Evolutionary conservation across 129 eudicot genomes (phyloP).

Genomic region (Silybum marianum): DNA sequence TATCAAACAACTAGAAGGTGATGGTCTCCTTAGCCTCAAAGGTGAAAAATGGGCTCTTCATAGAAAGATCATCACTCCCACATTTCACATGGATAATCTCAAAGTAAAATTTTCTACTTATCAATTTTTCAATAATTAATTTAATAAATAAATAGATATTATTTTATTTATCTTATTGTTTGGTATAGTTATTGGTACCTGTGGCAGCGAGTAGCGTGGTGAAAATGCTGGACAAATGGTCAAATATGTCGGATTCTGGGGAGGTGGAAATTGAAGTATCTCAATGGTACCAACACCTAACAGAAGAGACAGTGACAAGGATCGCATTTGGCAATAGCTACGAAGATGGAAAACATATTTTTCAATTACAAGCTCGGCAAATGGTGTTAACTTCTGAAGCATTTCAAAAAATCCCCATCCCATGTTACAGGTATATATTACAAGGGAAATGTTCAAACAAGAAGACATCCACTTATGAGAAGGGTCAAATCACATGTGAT

Average conservation of each 20-base stretch:
- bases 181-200: constrained; percentile 66
- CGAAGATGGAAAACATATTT: constrained; percentile 82
- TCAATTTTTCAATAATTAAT: background rate
- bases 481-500: too few species aligned
- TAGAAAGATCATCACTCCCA: constrained; percentile 84
- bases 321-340: constrained; percentile 70
- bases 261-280: constrained; percentile 80
- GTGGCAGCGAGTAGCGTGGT: constrained; percentile 46
- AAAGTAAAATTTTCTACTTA: constrained; percentile 46
- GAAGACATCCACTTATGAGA: too few species aligned
- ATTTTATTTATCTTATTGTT: background rate
- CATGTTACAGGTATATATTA: constrained; percentile 66
- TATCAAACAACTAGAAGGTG: constrained; percentile 84
- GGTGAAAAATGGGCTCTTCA: constrained; percentile 97
- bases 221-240: constrained; percentile 74
- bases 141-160: background rate
- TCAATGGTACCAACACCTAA: constrained; percentile 63
- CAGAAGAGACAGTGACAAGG: constrained; percentile 67
- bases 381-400: constrained; percentile 76
- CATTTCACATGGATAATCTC: constrained; percentile 91
- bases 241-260: constrained; percentile 44
- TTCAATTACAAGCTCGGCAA: constrained; percentile 73
- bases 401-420: constrained; percentile 67
- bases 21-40: constrained; percentile 84
- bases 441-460: background rate